phyloP scores from a whole-genome alignment of 345 rosid genomes.

The Nephelium lappaceum region DNA sequence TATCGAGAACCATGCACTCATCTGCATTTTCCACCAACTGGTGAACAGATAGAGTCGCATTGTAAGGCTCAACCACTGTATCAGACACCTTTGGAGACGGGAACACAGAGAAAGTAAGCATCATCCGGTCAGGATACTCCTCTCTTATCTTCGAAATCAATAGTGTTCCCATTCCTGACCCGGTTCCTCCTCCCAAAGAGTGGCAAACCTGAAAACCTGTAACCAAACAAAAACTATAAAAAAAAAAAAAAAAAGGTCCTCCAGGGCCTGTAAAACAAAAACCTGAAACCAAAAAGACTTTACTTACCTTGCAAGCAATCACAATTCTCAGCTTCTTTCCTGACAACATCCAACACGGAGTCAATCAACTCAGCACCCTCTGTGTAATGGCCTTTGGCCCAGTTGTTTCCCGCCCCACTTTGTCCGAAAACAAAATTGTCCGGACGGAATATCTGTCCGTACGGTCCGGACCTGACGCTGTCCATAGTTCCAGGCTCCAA shows the following conservation, averaged over 20 bases:
- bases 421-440: constrained; percentile 82
- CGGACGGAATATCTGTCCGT: constrained; percentile 72
- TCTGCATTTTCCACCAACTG: constrained; percentile 86
- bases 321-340: constrained; percentile 80
- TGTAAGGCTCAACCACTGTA: constrained; percentile 81
- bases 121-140: constrained; percentile 83
- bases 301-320: constrained; percentile 69
- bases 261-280: not conserved
- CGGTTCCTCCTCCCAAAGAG: constrained; percentile 83
- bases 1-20: constrained; percentile 87
- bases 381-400: constrained; percentile 89
- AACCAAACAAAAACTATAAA: not conserved
- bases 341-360: constrained; percentile 72
- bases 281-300: not conserved
- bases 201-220: constrained; percentile 85
- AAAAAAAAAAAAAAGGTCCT: not conserved
- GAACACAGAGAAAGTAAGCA: constrained; percentile 84
- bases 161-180: constrained; percentile 84
- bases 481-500: constrained; percentile 85
- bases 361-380: constrained; percentile 87
- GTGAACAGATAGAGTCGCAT: constrained; percentile 79
- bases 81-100: constrained; percentile 89
- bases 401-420: constrained; percentile 83
- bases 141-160: constrained; percentile 75
- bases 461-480: constrained; percentile 75